These are phyloP conservation scores for Corchorus capsularis DNA, from an alignment of 345 rosid genomes.

Conservation along the genomic window DNA sequence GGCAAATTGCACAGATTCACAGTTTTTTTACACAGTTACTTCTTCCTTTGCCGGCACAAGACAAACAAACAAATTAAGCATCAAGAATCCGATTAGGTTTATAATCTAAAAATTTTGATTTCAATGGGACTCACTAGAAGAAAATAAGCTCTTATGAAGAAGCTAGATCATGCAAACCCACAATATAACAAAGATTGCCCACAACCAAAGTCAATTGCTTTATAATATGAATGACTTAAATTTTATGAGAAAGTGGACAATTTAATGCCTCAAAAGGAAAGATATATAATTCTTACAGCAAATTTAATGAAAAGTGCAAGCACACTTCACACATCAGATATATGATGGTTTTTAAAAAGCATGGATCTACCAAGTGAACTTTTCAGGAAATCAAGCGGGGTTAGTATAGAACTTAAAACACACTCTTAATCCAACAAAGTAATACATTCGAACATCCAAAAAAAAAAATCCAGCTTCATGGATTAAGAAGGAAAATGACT, in stretches of 20 bases:
- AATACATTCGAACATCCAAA: background rate
- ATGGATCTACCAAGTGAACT: background rate
- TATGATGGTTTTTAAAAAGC: background rate
- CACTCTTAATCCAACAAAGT: background rate
- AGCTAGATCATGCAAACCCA: background rate
- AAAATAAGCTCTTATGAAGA: background rate
- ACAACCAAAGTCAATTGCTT: background rate
- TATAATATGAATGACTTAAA: background rate
- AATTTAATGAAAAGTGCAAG: background rate
- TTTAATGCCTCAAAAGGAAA: background rate
- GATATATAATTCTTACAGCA: background rate
- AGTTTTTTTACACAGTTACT: background rate
- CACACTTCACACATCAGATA: background rate
- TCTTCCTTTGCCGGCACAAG: background rate
- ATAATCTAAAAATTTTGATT: background rate
- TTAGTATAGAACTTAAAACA: background rate
- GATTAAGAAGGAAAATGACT: conserved; percentile 36
- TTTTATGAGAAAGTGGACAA: background rate
- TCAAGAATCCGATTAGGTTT: background rate
- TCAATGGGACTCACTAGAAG: background rate
- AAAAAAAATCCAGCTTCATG: conserved; percentile 14
- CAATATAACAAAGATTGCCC: background rate
- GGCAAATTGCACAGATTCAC: background rate
- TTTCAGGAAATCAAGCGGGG: background rate
- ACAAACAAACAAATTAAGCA: background rate